Evolutionary conservation across 441 rosid genomes (phyloP), one percentile per base, ranked within the genome.

Genomic region (Eugenia klotzschiana): DNA sequence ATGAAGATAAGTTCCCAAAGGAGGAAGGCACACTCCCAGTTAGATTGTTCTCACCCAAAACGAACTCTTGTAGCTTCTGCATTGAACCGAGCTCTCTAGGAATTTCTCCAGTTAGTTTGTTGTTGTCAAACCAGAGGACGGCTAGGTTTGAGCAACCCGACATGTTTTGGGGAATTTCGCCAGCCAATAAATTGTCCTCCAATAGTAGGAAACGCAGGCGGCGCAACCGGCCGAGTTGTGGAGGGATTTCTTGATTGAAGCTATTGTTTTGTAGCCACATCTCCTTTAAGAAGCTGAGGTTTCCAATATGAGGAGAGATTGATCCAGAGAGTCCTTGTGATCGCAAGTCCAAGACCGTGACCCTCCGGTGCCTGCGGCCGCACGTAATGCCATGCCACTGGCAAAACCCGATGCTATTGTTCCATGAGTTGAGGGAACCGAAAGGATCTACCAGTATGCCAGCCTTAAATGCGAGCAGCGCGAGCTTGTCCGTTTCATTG

Each of bases 91-190:
- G 4, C 18, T 53, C 56, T 23, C 4, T 7, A 22, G 56, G 56
- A 22, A 53, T 53, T 53, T 53, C 56, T 53, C 56, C 25, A 22
- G 56, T 22, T 53, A 53, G 25, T 1, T 53, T 2, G 56, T 22
- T 53, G 2, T 1, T 1, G 0, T 1, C 12, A 53, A 53, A 5
- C 4, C 0, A 8, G 25, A 53, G 25, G 12, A 0, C 0, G 25
- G 3, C 56, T 4, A 22, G 25, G 25, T 22, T 2, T 8, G 56
- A 22, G 25, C 56, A 53, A 53, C 25, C 25, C 6, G 56, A 53
- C 23, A 53, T 22, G 56, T 53, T 53, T 22, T 22, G 7, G 25
- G 56, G 56, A 53, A 53, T 53, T 53, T 53, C 11, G 2, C 56
- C 56, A 9, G 22, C 56, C 11, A 53, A 53, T 53, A 25, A 53